phyloP scores from a whole-genome alignment of 108 stramenopile genomes.

The Cyclostephanos invisitatus region DNA sequence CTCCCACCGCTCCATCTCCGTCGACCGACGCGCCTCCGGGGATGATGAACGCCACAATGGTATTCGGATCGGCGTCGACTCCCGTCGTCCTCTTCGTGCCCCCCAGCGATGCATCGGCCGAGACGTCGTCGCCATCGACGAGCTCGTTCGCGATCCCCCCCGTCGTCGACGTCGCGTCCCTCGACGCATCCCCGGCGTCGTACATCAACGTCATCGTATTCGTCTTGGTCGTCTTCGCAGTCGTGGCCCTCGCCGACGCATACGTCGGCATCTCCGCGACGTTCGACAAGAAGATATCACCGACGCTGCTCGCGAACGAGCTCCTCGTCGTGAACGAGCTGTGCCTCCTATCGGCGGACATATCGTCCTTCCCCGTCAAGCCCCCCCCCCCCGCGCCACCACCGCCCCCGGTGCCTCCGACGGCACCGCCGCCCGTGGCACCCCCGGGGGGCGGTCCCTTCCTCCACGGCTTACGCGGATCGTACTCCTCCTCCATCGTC shows the following conservation, averaged over 20 bases:
- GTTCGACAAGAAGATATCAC: not conserved
- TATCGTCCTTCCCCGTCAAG: too few relatives aligned
- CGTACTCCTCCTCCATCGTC: slow-evolving; percentile 13
- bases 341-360: not conserved
- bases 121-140: not conserved
- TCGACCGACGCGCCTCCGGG: not conserved
- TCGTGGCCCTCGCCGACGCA: not conserved
- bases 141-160: not conserved
- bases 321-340: not conserved
- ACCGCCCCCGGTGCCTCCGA: too few relatives aligned
- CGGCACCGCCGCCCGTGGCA: too few relatives aligned
- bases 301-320: not conserved
- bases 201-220: too few relatives aligned
- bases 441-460: not conserved
- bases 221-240: too few relatives aligned
- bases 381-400: too few relatives aligned
- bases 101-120: too few relatives aligned
- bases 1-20: not conserved
- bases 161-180: not conserved
- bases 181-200: too few relatives aligned
- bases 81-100: too few relatives aligned
- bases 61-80: not conserved
- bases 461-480: slow-evolving; percentile 13
- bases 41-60: not conserved
- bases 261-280: not conserved